Evolutionary conservation across 2,329 filamentous ascomycete species (phyloP).

Genomic region (Didymella pomorum): DNA sequence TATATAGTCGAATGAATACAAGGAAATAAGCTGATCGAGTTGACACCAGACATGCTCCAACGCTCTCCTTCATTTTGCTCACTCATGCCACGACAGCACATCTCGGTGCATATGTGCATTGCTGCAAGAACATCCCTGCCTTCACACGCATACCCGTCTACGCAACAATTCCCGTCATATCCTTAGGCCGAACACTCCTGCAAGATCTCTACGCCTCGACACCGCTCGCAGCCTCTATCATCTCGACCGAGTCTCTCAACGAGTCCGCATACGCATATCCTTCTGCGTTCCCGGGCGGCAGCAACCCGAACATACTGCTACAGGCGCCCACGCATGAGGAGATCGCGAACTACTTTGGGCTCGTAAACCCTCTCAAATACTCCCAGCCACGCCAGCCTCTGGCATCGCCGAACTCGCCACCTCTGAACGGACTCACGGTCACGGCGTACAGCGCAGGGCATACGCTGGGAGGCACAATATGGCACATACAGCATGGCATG

Average conservation of each 20-base stretch:
- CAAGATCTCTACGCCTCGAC: constrained; percentile 93
- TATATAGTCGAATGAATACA: constrained; percentile 22
- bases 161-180: constrained; percentile 91
- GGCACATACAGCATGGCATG: constrained; percentile 96
- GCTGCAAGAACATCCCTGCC: constrained; percentile 93
- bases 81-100: constrained; percentile 94
- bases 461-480: constrained; percentile 95
- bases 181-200: constrained; percentile 86
- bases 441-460: constrained; percentile 97
- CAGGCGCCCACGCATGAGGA: constrained; percentile 83
- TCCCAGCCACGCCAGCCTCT: constrained; percentile 93
- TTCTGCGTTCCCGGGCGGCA: constrained; percentile 61
- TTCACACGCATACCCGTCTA: constrained; percentile 95
- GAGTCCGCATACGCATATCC: constrained; percentile 62
- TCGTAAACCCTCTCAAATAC: constrained; percentile 93
- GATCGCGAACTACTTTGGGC: constrained; percentile 88
- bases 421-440: constrained; percentile 88
- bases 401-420: constrained; percentile 85
- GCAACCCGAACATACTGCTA: constrained; percentile 62
- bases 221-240: constrained; percentile 84
- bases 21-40: constrained; percentile 33
- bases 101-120: constrained; percentile 92
- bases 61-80: constrained; percentile 89
- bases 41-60: constrained; percentile 77
- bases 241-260: constrained; percentile 76